phyloP scores from a whole-genome alignment of 2,329 filamentous ascomycete species.

The Diaporthe ilicicola region DNA sequence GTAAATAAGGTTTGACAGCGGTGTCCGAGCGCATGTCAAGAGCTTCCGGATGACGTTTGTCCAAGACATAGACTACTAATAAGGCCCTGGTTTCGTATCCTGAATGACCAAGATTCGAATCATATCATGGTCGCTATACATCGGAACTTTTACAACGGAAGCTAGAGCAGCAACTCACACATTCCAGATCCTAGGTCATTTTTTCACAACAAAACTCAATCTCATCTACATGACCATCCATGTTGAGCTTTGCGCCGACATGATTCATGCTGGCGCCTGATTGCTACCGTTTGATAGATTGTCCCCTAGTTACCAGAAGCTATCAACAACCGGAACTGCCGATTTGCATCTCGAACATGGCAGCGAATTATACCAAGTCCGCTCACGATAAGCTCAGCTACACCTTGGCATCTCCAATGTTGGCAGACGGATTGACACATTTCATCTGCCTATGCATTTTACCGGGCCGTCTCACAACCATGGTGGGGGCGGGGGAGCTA shows the following conservation, averaged over 20 bases:
- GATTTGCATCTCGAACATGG: not conserved
- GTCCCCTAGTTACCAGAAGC: no score
- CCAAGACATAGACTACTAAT: not conserved
- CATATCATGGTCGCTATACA: not conserved
- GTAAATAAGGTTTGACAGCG: not conserved
- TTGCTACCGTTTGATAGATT: not conserved
- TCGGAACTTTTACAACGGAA: constrained; percentile 10
- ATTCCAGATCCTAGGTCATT: not conserved
- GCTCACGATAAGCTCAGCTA: not conserved
- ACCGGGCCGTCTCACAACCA: no score
- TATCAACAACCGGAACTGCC: not conserved
- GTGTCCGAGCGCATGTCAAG: not conserved
- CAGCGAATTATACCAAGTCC: not conserved
- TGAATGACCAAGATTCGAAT: not conserved
- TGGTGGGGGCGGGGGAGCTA: no score
- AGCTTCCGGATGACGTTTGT: not conserved
- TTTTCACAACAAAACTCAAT: constrained; percentile 1
- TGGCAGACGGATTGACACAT: not conserved
- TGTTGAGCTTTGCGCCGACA: not conserved
- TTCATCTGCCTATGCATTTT: not conserved
- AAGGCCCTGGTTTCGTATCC: not conserved
- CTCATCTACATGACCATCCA: not conserved
- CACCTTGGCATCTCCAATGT: not conserved
- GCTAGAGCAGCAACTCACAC: not conserved
- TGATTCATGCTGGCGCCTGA: not conserved